Evolutionary conservation across 2,329 filamentous ascomycete genomes (phyloP).

Genomic region (Nothophaeocryptopus gaeumannii): DNA sequence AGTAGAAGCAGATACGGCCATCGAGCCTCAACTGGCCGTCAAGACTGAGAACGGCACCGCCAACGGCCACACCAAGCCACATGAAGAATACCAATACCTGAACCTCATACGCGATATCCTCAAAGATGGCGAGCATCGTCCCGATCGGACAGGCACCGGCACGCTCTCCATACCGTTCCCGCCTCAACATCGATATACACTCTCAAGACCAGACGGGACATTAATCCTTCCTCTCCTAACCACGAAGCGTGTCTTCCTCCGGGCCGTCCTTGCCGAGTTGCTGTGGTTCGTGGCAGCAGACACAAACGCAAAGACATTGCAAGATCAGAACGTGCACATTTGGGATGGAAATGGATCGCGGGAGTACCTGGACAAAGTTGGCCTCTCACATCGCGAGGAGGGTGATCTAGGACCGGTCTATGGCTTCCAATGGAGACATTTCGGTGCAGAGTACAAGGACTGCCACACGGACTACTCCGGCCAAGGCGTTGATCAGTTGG

Average conservation of each 20-base stretch:
- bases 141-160: conserved; percentile 91
- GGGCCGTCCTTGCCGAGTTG: conserved; percentile 85
- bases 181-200: conserved; percentile 77
- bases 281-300: conserved; percentile 90
- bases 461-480: conserved; percentile 77
- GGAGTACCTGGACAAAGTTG: conserved; percentile 81
- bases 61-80: conserved; percentile 38
- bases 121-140: conserved; percentile 76
- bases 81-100: conserved; percentile 94
- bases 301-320: conserved; percentile 76
- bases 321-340: conserved; percentile 82
- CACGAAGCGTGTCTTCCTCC: conserved; percentile 92
- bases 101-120: conserved; percentile 84
- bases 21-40: conserved; percentile 15
- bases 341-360: conserved; percentile 97
- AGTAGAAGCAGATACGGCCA: conserved; percentile 21
- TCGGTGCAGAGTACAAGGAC: conserved; percentile 85
- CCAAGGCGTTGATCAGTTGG: conserved; percentile 88
- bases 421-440: conserved; percentile 98
- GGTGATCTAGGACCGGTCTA: conserved; percentile 95
- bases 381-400: conserved; percentile 73
- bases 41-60: conserved; percentile 17
- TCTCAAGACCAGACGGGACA: conserved; percentile 58
- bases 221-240: conserved; percentile 88
- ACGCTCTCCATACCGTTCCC: conserved; percentile 89